Base-by-base conservation (phyloP, 768 basidiomycete genomes). In the Tulasnella sp. region DNA sequence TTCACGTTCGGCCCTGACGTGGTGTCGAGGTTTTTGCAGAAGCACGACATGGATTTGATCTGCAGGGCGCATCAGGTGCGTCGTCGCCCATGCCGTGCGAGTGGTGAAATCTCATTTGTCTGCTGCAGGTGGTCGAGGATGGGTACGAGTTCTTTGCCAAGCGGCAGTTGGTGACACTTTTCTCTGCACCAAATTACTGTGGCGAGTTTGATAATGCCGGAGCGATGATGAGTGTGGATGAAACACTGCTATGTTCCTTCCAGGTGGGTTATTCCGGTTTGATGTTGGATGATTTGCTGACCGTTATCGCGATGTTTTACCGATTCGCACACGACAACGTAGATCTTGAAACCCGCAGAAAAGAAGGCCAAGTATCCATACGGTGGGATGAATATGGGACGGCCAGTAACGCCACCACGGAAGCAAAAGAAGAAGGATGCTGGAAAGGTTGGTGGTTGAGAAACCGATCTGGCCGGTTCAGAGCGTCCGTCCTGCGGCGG, bases 181-280 rank as follows among this genome's bases (percentile, higher is more conserved):
- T 98, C 74, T 94, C 91, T 21, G 94, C 94, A 50, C 94, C 94
- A 59, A 89, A 90, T 74, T 89, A 90, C 66, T 89, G 86, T 64
- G 86, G 90, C 62, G 87, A 98, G 74, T 99, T 99, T 66, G 94
- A 99, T 70, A 99, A 99, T 69, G 93, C 94, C 3, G 94, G 94
- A 35, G 94, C 94, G 32, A 99, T 99, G 94, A 99, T 98, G 94
- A 92, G 88, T 66, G 94, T 99, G 40, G 94, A 97, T 65, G 94
- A 97, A 72, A 96, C 94, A 7, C 70, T 98, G 62, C 70, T 98
- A 62, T 97, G 94, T 73, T 97, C 93, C 6, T 97, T 98, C 89
- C 94, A 97, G 73, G 91, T 93, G 62, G 59, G 76, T 62, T 6
- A 3, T 48, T n/a, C 6, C 17, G 19, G n/a, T 41, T 41, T 14